Evolutionary conservation across 2,329 filamentous ascomycete species (phyloP), one percentile per base, ranked within the genome.

Genomic region (Talaromyces islandicus): DNA sequence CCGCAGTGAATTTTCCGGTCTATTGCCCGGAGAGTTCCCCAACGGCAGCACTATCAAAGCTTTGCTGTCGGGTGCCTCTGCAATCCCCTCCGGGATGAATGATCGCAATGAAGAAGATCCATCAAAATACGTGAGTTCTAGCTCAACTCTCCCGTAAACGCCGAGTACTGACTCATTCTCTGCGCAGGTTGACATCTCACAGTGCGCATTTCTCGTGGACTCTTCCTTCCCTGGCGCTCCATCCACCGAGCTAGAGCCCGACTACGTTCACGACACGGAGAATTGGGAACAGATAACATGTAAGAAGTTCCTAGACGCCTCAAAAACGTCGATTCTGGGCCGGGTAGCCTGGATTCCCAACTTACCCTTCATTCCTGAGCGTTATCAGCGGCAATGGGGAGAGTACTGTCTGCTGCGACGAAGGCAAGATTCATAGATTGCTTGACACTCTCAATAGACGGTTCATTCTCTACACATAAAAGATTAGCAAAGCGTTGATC

Each of bases 1-100:
- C 67, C 90, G 89, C 65, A 96, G 91, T 67, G 91, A 94, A 65
- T 99, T 99, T 73, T 83, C 84, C 9, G 94, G 94, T 1, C 80
- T 99, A 19, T 79, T 99, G 4, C 94, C 94, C 0, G 94, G 94
- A 1, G 90, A 96, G 69, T 99, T 97, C 71, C 85, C 86, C 19
- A 89, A 95, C 74, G 88, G 87, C 1, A 79, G 81, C 21, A 83
- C 77, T 17, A 87, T 86, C 7, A 88, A 88, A 66, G 90, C 87
- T 2, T 81, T 91, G 63, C 91, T 89, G 75, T 84, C 89, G 50
- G 92, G 92, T n/a, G 91, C 92, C 1, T 96, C 91, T 85, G 78
- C 90, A 60, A 83, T 88, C 1, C 89, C 94, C 0, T 78, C 80
- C 54, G 93, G 93, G 3, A 91, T 99, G 86, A 99, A 99, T 71